Evolutionary conservation across 2,329 filamentous ascomycete genomes (phyloP).

Genomic region (Fulvia fulva): DNA sequence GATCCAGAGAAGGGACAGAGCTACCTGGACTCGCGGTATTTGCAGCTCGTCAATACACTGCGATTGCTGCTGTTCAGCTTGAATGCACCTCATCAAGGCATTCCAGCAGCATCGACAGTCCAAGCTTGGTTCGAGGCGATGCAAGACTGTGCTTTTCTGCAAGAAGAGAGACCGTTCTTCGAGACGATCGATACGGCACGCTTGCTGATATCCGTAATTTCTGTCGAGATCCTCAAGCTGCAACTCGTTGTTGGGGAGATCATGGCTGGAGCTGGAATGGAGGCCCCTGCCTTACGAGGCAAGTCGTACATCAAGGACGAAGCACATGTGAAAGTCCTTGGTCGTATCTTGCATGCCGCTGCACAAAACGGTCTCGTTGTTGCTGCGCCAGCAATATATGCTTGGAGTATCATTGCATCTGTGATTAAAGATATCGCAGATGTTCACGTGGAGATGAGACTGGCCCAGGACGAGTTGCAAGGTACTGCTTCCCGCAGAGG

Average conservation of each 20-base stretch:
- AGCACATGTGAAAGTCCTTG: conserved; percentile 67
- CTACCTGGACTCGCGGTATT: conserved; percentile 61
- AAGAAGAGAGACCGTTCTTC: conserved; percentile 42
- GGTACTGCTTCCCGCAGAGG: conserved; percentile 16
- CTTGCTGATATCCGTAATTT: conserved; percentile 65
- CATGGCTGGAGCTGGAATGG: conserved; percentile 16
- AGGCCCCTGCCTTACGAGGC: conserved; percentile 7
- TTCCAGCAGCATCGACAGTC: conserved; percentile 46
- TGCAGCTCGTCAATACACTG: conserved; percentile 63
- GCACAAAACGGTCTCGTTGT: conserved; percentile 55
- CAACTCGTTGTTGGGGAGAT: conserved; percentile 57
- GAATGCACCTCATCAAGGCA: conserved; percentile 19
- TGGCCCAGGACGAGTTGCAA: conserved; percentile 31
- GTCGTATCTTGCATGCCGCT: conserved; percentile 63
- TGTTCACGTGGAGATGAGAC: conserved; percentile 16
- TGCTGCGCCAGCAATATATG: conserved; percentile 70
- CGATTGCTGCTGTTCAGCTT: conserved; percentile 54
- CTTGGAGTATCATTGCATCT: conserved; percentile 75
- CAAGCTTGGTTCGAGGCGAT: conserved; percentile 73
- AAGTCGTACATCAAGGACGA: conserved; percentile 62
- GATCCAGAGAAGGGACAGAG: conserved; percentile 38
- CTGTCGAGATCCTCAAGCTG: conserved; percentile 67
- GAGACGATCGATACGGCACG: conserved; percentile 50
- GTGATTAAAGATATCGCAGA: conserved; percentile 53
- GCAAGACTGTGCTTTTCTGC: conserved; percentile 65